phyloP scores from a whole-genome alignment of 1,139 yeast genomes.

The Trichomonascaceae sp. region DNA sequence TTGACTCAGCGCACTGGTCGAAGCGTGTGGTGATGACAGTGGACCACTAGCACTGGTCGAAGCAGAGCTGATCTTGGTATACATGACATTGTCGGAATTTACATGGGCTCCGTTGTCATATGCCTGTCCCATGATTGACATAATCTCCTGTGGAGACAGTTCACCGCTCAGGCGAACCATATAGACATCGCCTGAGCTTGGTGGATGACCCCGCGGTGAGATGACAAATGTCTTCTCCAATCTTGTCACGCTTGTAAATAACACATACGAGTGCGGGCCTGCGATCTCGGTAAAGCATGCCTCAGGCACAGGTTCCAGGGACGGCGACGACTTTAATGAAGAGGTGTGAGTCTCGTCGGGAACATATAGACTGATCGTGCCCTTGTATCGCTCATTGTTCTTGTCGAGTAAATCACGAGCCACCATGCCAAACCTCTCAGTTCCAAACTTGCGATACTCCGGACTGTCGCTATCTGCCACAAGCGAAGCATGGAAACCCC shows the following conservation, averaged over 20 bases:
- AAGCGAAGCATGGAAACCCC: slow-evolving; percentile 79
- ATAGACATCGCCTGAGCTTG: slow-evolving; percentile 35
- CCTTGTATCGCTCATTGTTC: slow-evolving; percentile 37
- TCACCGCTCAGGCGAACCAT: slow-evolving; percentile 38
- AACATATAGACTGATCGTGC: slow-evolving; percentile 17
- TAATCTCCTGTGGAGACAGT: slow-evolving; percentile 28
- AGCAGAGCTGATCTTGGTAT: slow-evolving; percentile 8
- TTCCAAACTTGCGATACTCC: slow-evolving; percentile 50
- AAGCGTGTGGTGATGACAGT: too few species aligned
- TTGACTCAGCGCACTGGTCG: not conserved
- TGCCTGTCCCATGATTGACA: slow-evolving; percentile 45
- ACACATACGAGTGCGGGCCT: slow-evolving; percentile 53
- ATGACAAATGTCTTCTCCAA: slow-evolving; percentile 61
- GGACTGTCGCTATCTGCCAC: slow-evolving; percentile 71
- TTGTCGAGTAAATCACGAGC: slow-evolving; percentile 40
- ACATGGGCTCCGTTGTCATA: slow-evolving; percentile 49
- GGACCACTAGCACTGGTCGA: not conserved
- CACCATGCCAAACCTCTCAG: slow-evolving; percentile 56
- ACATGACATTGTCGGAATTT: slow-evolving; percentile 24
- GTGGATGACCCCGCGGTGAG: slow-evolving; percentile 54
- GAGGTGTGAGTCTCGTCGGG: slow-evolving; percentile 10
- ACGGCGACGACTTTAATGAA: too few species aligned
- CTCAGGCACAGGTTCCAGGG: too few species aligned
- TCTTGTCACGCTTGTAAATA: slow-evolving; percentile 45
- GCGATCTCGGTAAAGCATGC: slow-evolving; percentile 10